phyloP scores from a whole-genome alignment of 768 basidiomycete genomes.

The Leccinum ochraceum region DNA sequence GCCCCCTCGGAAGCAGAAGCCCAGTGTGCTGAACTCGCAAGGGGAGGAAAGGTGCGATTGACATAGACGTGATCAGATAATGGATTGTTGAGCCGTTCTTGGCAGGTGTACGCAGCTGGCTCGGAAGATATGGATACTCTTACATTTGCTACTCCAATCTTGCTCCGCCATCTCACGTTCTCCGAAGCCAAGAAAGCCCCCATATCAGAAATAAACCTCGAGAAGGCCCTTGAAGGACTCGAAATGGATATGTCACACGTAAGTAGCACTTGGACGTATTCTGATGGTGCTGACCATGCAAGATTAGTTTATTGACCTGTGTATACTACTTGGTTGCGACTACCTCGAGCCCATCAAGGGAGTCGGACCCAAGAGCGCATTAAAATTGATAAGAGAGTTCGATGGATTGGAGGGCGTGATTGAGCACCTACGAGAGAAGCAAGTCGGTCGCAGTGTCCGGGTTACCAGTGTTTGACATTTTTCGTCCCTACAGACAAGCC shows the following conservation, averaged over 20 bases:
- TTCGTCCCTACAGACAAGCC: slow-evolving; percentile 26
- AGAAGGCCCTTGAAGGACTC: slow-evolving; percentile 82
- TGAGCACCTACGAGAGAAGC: slow-evolving; percentile 79
- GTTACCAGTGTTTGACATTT: not conserved
- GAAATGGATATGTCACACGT: slow-evolving; percentile 93
- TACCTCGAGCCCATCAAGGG: slow-evolving; percentile 99
- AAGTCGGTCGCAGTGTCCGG: slow-evolving; percentile 16
- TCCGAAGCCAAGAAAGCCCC: slow-evolving; percentile 97
- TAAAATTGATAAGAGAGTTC: slow-evolving; percentile 88
- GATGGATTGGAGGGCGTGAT: slow-evolving; percentile 72
- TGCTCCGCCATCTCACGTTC: slow-evolving; percentile 95
- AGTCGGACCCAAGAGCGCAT: slow-evolving; percentile 91
- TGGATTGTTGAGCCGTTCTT: not conserved
- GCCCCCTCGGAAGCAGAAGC: slow-evolving; percentile 99
- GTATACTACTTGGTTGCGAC: slow-evolving; percentile 95
- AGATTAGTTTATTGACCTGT: slow-evolving; percentile 89
- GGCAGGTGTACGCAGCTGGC: slow-evolving; percentile 91
- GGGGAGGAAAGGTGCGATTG: slow-evolving; percentile 79
- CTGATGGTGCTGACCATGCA: slow-evolving; percentile 2
- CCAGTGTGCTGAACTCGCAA: slow-evolving; percentile 97
- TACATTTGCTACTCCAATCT: slow-evolving; percentile 89
- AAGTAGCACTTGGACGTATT: not conserved
- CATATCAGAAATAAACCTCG: slow-evolving; percentile 87
- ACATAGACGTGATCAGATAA: not conserved
- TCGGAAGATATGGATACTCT: slow-evolving; percentile 99